Conservation (phyloP, 768 basidiomycete genomes). For the Chalciporus chontae region DNA sequence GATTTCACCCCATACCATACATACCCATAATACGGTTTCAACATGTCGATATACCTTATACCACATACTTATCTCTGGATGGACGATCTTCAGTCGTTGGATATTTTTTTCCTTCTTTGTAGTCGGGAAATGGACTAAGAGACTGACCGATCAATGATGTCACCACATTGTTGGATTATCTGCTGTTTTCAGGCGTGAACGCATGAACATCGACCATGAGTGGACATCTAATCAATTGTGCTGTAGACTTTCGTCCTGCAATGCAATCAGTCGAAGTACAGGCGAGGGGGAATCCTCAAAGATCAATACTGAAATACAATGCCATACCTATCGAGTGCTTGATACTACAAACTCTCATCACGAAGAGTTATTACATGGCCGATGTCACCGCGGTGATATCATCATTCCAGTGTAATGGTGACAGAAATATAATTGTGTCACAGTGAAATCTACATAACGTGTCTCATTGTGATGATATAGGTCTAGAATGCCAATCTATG, state of each 20-base stretch:
- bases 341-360: too few species aligned
- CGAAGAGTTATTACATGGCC: too few species aligned
- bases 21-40: not conserved
- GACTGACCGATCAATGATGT: not conserved
- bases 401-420: not conserved
- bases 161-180: too few species aligned
- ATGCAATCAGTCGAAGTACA: too few species aligned
- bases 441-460: not conserved
- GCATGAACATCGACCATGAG: too few species aligned
- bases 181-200: too few species aligned
- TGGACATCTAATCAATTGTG: too few species aligned
- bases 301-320: too few species aligned
- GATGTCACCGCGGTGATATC: too few species aligned
- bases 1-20: not conserved
- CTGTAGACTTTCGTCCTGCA: too few species aligned
- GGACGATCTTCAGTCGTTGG: not conserved
- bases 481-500: not conserved
- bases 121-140: not conserved
- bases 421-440: not conserved
- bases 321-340: too few species aligned
- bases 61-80: not conserved
- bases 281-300: too few species aligned
- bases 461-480: not conserved
- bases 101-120: not conserved
- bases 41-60: not conserved